Evolutionary conservation across 2,329 filamentous ascomycete species (phyloP).

Genomic region (Orbilia javanica): DNA sequence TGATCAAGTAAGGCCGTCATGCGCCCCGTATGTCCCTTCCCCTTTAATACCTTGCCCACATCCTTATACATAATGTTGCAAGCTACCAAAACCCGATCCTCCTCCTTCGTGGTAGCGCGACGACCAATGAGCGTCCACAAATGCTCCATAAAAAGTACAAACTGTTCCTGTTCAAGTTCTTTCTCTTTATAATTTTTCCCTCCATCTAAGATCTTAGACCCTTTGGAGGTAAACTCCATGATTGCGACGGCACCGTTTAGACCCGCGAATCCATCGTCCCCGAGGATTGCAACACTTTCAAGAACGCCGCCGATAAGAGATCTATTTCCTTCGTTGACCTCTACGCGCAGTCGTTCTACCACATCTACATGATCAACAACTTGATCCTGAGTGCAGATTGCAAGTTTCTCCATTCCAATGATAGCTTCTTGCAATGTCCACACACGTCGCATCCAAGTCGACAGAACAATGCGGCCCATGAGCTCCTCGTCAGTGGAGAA

Average conservation of each 20-base stretch:
- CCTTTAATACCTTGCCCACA: slow-evolving; percentile 45
- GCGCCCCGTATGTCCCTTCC: slow-evolving; percentile 38
- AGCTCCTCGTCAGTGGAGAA: slow-evolving; percentile 53
- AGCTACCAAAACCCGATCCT: slow-evolving; percentile 56
- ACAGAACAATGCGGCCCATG: slow-evolving; percentile 50
- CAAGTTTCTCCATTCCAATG: slow-evolving; percentile 46
- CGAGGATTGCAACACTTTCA: slow-evolving; percentile 23
- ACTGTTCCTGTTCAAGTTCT: slow-evolving; percentile 10
- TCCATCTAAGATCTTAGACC: slow-evolving; percentile 10
- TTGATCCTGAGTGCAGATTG: slow-evolving; percentile 39
- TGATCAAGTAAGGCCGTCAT: slow-evolving; percentile 37
- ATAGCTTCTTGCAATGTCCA: slow-evolving; percentile 61
- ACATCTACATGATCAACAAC: slow-evolving; percentile 48
- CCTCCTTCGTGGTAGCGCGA: slow-evolving; percentile 55
- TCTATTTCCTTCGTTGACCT: slow-evolving; percentile 10
- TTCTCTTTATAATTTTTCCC: background rate
- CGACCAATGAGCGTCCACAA: slow-evolving; percentile 40
- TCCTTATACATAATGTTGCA: slow-evolving; percentile 50
- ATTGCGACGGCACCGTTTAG: slow-evolving; percentile 37
- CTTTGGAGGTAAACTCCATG: slow-evolving; percentile 31
- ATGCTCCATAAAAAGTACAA: slow-evolving; percentile 29
- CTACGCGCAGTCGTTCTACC: slow-evolving; percentile 39
- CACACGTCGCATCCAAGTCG: slow-evolving; percentile 59
- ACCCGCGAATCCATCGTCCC: slow-evolving; percentile 42
- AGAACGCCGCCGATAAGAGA: slow-evolving; percentile 22